Conservation (phyloP, 2,329 filamentous ascomycete species). For the Rosellinia necatrix region DNA sequence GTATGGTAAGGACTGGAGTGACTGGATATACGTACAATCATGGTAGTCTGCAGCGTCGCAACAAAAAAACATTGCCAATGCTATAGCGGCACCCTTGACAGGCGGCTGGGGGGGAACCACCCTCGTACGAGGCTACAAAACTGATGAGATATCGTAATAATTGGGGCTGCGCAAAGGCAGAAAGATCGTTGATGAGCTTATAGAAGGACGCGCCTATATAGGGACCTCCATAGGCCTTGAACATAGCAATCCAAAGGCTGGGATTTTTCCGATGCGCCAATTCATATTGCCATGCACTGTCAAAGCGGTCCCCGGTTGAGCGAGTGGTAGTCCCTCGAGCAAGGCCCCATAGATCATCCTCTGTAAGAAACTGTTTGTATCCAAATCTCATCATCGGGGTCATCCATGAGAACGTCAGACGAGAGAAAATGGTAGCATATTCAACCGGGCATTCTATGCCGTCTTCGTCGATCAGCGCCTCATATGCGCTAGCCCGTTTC, state of each 20-base stretch:
- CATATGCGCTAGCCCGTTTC: slow-evolving; percentile 70
- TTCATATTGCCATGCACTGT: slow-evolving; percentile 77
- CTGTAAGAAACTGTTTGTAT: slow-evolving; percentile 88
- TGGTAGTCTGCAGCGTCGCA: slow-evolving; percentile 83
- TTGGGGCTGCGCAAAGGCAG: slow-evolving; percentile 91
- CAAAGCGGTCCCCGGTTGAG: slow-evolving; percentile 71
- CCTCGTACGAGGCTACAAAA: slow-evolving; percentile 78
- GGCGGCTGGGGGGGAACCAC: slow-evolving; percentile 70
- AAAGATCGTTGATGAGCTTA: slow-evolving; percentile 84
- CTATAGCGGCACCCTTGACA: slow-evolving; percentile 84
- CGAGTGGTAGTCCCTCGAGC: slow-evolving; percentile 79
- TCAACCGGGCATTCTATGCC: slow-evolving; percentile 72
- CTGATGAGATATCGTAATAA: slow-evolving; percentile 80
- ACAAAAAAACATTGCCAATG: slow-evolving; percentile 89
- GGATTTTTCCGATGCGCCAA: slow-evolving; percentile 70
- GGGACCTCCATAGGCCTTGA: slow-evolving; percentile 81
- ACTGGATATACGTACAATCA: slow-evolving; percentile 56
- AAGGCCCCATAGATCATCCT: slow-evolving; percentile 95
- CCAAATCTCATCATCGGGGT: slow-evolving; percentile 96
- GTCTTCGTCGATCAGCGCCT: slow-evolving; percentile 60
- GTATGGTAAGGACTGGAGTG: neutral
- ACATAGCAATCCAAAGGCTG: slow-evolving; percentile 84
- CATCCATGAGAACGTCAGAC: slow-evolving; percentile 97
- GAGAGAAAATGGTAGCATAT: slow-evolving; percentile 91
- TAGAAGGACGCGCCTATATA: slow-evolving; percentile 83